Evolutionary conservation across 108 stramenopile species (phyloP), one percentile per base, ranked within the genome.

Genomic region (Mediolabrus comicus): DNA sequence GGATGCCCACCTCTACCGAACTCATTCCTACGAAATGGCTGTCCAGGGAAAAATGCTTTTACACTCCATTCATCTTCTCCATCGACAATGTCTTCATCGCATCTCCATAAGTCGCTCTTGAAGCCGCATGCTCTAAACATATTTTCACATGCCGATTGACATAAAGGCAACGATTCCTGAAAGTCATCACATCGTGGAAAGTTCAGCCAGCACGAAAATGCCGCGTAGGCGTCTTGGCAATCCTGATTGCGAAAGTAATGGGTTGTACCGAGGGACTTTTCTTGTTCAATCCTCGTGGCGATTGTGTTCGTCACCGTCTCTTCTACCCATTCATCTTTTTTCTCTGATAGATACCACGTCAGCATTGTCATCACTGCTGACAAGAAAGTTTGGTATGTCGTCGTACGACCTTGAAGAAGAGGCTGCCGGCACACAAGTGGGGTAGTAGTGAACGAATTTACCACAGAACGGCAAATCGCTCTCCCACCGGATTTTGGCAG

Each of bases 171-270:
- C 0, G 79, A 70, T 39, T 74, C 73, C 4, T 70, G 24, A 54
- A 64, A 75, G 13, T 71, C 58, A 54, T 75, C 74, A 38, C 80
- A 81, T 16, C 80, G 53, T 14, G 80, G 80, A 39, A 75, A 81
- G 54, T 75, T 81, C 14, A 75, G 22, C 69, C 70, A 81, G 56
- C 80, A 81, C 1, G 41, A 52, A 32, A 75, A 81, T 8, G 69
- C 27, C 29, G 36, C 39, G 24, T 63, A 80, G 2, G 79, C 69
- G 24, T 76, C 70, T 53, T 76, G 74, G 19, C 80, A 81, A 34
- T 75, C 80, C 13, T 71, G 59, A 33, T 81, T 81, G 38, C 39
- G 46, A 54, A 43, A 60, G 52, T 69, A 80, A 17, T 75, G 53
- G 0, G 14, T 65, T 14, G 34, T 75, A 3, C 78, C 78, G 0